A percentile compares a stretch with the other conserved stretches of the same genome.
Conservation (phyloP, 106 monocot genomes). For the Triglochin maritima region DNA sequence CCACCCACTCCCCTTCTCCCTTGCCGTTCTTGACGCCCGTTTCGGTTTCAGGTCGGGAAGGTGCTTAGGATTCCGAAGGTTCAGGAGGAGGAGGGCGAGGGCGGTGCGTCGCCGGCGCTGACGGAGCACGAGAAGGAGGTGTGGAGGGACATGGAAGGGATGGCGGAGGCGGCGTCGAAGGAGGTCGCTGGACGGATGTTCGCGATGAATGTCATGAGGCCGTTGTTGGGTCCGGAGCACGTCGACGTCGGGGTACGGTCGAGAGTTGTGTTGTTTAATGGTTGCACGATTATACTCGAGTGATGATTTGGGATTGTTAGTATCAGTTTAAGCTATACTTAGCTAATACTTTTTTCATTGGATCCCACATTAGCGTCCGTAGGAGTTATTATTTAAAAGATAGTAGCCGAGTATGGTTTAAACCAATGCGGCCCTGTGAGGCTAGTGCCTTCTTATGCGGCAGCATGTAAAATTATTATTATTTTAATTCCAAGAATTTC, state of each 20-base stretch:
- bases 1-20: background rate
- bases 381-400: too few relatives aligned
- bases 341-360: too few relatives aligned
- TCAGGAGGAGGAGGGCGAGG: constrained; percentile 11
- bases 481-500: too few relatives aligned
- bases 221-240: constrained; percentile 39
- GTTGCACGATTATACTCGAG: too few relatives aligned
- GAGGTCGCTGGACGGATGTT: constrained; percentile 36
- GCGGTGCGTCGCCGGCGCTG: constrained; percentile 6
- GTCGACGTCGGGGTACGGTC: constrained; percentile 63
- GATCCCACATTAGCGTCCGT: too few relatives aligned
- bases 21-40: background rate
- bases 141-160: constrained; percentile 43
- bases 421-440: too few relatives aligned
- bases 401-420: too few relatives aligned
- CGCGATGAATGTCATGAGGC: constrained; percentile 39
- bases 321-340: too few relatives aligned
- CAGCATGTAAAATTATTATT: too few relatives aligned
- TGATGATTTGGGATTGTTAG: too few relatives aligned
- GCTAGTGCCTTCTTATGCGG: too few relatives aligned
- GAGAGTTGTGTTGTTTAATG: background rate
- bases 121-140: constrained; percentile 40
- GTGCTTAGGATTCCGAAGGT: constrained; percentile 76
- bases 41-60: constrained; percentile 50
- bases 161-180: constrained; percentile 34